Percentiles rank a stretch among this genome's conserved stretches.
Evolutionary conservation across 306 rosid genomes (phyloP).

Genomic region (Malus fusca): DNA sequence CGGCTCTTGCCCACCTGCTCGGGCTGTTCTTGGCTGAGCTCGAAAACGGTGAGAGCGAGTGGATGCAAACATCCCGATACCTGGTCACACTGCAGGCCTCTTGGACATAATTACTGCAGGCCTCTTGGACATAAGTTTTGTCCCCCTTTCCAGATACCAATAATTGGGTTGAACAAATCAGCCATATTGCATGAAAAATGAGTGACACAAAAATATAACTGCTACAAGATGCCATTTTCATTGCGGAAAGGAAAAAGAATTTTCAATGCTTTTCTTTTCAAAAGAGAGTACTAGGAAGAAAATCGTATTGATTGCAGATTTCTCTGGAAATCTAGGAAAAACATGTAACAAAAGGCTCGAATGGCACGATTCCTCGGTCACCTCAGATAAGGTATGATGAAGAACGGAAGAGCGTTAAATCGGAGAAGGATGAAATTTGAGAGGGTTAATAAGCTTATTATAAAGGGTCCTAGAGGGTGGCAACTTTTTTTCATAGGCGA

Average conservation of each 20-base stretch:
- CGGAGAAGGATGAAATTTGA: not conserved
- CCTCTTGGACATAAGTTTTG: conserved; percentile 35
- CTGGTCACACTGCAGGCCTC: conserved; percentile 63
- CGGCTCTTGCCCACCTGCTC: conserved; percentile 56
- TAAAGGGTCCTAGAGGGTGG: not conserved
- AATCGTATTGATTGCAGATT: too few relatives aligned
- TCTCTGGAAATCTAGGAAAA: not conserved
- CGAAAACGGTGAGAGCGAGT: conserved; percentile 43
- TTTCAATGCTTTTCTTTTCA: too few relatives aligned
- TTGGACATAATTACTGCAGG: conserved; percentile 43
- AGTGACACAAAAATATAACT: not conserved
- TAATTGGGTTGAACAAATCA: conserved; percentile 1
- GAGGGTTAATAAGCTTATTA: not conserved
- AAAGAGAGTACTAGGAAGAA: too few relatives aligned
- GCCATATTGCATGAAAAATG: conserved; percentile 12
- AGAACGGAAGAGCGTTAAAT: not conserved
- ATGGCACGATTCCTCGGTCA: too few relatives aligned
- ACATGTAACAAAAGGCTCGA: too few relatives aligned
- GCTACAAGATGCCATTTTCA: not conserved
- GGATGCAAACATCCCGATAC: conserved; percentile 40
- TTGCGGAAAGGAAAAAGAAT: not conserved
- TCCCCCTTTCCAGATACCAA: conserved; percentile 21
- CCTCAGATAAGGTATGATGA: not conserved
- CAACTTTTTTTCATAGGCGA: conserved; percentile 9
- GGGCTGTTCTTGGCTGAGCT: conserved; percentile 42